A percentile compares a stretch with the other conserved stretches of the same genome.
phyloP scores from a whole-genome alignment of 495 filamentous ascomycete species.

The Emericellopsis terricola region DNA sequence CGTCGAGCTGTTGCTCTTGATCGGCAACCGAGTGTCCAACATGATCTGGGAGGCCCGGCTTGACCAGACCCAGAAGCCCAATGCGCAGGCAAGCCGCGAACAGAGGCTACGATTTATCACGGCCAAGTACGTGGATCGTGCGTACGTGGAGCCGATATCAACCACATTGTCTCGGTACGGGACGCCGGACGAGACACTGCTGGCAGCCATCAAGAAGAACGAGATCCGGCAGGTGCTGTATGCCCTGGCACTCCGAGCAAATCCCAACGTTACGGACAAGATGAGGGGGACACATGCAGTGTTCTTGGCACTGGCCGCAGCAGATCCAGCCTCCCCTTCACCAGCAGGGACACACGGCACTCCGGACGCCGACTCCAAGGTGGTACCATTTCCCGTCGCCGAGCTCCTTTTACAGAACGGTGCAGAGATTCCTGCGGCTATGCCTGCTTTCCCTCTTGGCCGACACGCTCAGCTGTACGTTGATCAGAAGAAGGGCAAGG shows the following conservation, averaged over 20 bases:
- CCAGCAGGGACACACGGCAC: constrained; percentile 13
- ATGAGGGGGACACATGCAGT: constrained; percentile 74
- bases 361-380: constrained; percentile 17
- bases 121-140: constrained; percentile 75
- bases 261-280: constrained; percentile 74
- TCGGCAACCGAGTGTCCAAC: constrained; percentile 90
- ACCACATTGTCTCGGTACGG: constrained; percentile 56
- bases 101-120: constrained; percentile 86
- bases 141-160: constrained; percentile 63
- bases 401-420: constrained; percentile 91
- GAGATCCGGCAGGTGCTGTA: constrained; percentile 85
- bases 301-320: constrained; percentile 84
- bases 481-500: constrained; percentile 53
- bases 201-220: constrained; percentile 89
- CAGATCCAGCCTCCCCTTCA: constrained; percentile 65
- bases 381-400: constrained; percentile 58
- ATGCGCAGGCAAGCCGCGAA: constrained; percentile 62
- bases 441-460: constrained; percentile 62
- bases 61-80: constrained; percentile 51
- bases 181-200: constrained; percentile 71
- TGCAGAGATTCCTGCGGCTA: constrained; percentile 58
- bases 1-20: constrained; percentile 77
- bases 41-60: constrained; percentile 89
- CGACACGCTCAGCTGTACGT: constrained; percentile 64
- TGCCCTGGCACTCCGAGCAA: constrained; percentile 72